Conservation (phyloP, 2,329 filamentous ascomycete genomes). For the Periconia digitata region DNA sequence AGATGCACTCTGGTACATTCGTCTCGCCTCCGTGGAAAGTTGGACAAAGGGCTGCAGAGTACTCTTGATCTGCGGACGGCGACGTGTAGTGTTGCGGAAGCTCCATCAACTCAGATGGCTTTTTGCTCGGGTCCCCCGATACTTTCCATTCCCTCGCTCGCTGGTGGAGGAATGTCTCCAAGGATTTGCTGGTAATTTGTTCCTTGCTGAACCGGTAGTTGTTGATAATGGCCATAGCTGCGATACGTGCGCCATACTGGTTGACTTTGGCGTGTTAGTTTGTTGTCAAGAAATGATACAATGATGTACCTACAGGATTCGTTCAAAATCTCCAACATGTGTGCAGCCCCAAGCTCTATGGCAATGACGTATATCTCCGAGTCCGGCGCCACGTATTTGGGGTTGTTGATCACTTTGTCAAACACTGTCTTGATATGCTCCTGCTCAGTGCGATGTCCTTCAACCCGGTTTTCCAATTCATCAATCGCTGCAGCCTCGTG, state of each 20-base stretch:
- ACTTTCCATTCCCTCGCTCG: slow-evolving; percentile 38
- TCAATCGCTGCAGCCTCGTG: slow-evolving; percentile 59
- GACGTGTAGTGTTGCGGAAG: slow-evolving; percentile 23
- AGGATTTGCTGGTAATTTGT: slow-evolving; percentile 22
- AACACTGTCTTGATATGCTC: slow-evolving; percentile 72
- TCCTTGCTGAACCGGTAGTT: slow-evolving; percentile 18
- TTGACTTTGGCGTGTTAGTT: slow-evolving; percentile 25
- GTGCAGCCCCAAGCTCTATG: slow-evolving; percentile 66
- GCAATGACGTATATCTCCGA: slow-evolving; percentile 71
- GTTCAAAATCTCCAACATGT: slow-evolving; percentile 61
- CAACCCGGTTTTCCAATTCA: slow-evolving; percentile 61
- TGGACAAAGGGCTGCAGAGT: slow-evolving; percentile 38
- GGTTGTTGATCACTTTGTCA: slow-evolving; percentile 57
- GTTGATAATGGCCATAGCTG: slow-evolving; percentile 36
- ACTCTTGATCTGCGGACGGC: background rate
- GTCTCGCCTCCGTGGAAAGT: slow-evolving; percentile 68
- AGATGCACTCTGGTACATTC: slow-evolving; percentile 61
- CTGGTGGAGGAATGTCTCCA: slow-evolving; percentile 34
- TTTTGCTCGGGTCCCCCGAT: slow-evolving; percentile 7
- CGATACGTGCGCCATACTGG: slow-evolving; percentile 24
- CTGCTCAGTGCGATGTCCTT: slow-evolving; percentile 57
- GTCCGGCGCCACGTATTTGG: slow-evolving; percentile 46
- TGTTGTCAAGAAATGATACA: slow-evolving; percentile 6
- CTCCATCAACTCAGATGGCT: slow-evolving; percentile 24
- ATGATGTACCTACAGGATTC: slow-evolving; percentile 49